phyloP scores from a whole-genome alignment of 202 grass and related monocot species.

The Carex arenaria region DNA sequence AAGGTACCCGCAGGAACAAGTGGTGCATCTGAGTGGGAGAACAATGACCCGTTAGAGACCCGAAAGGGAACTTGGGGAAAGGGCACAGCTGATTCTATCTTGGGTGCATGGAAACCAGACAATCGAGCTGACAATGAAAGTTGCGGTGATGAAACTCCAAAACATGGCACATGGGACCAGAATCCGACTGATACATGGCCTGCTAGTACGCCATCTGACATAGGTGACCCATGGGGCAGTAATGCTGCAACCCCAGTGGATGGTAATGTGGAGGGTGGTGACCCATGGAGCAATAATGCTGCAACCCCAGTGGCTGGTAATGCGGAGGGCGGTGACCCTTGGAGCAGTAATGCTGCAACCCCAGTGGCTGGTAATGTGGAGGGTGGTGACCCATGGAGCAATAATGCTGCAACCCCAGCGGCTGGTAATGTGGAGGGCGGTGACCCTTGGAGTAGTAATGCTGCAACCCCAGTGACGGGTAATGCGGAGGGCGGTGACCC shows the following conservation, averaged over 20 bases:
- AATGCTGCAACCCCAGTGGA: constrained; percentile 21
- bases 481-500: neutral
- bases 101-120: neutral
- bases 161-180: constrained; percentile 25
- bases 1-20: neutral
- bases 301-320: constrained; percentile 13
- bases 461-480: constrained; percentile 15
- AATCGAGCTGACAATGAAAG: constrained; percentile 9
- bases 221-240: constrained; percentile 21
- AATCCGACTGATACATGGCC: constrained; percentile 11
- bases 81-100: neutral
- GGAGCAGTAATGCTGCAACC: constrained; percentile 13
- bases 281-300: constrained; percentile 18
- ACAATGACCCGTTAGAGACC: neutral
- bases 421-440: neutral
- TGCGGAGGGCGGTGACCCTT: constrained; percentile 10
- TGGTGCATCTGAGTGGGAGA: constrained; percentile 11
- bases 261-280: constrained; percentile 14
- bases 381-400: constrained; percentile 14
- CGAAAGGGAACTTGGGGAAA: constrained; percentile 1
- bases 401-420: constrained; percentile 18
- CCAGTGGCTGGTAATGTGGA: constrained; percentile 10
- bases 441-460: constrained; percentile 20
- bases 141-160: constrained; percentile 23
- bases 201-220: constrained; percentile 8